Evolutionary conservation across 75 land plant species (phyloP), one percentile per base, ranked within the genome.

Genomic region (Chamaecyparis obtusa): DNA sequence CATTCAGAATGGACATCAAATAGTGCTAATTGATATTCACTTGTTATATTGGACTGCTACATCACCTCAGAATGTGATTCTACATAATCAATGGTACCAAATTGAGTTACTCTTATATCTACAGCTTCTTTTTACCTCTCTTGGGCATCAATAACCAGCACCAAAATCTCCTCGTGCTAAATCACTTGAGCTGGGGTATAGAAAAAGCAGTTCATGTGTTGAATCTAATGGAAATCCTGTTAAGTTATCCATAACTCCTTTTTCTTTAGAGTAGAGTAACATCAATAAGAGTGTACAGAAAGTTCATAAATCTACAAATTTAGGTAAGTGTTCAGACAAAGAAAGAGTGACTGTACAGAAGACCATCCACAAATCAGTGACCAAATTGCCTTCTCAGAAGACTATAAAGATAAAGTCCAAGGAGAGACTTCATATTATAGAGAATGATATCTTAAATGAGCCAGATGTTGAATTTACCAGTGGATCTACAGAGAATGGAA

Each of bases 121-220:
- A 27, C n/a, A 39, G 24, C 82, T 79, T 79, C 82, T 11, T 10
- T 74, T 41, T 41, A 46, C 44, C 44, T 39, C 82, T 79, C 46
- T 41, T 39, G 24, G 24, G 19, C 41, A 33, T 79, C 82, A 17
- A 39, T 21, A 21, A 9, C 24, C 8, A 46, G 9, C 27, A 79
- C 24, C 44, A 39, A 37, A 79, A 16, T 19, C 10, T 39, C n/a
- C 85, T 30, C 85, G 85, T 30, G 85, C 85, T 27, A 83, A 51
- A 83, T 83, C 85, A 30, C 85, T 56, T 30, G 49, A 83, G 85
- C 32, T 83, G 56, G 85, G 85, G 56, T 15, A 56, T 27, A 83
- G 37, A 46, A 83, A 83, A 48, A 83, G 56, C 48, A 17, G 56
- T 83, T 46, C 85, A 15, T 56, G 17, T 30, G 11, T 13, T 16